Evolutionary conservation across 768 basidiomycete species (phyloP), one percentile per base, ranked within the genome.

Genomic region (Rhodocollybia butyracea): DNA sequence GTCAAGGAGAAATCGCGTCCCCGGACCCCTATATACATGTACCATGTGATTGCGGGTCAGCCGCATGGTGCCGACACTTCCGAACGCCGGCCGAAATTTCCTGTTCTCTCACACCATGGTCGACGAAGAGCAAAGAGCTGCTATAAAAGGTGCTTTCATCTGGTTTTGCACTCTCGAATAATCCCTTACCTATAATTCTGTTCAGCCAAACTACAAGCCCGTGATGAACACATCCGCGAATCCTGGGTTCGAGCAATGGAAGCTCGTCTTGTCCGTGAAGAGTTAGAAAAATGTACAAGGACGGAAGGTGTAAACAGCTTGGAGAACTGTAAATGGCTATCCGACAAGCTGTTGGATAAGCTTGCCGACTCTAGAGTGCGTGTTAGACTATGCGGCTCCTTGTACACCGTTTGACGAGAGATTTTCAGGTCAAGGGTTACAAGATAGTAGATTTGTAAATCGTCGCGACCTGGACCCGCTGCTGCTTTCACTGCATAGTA

Each of bases 221-320:
- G 90, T 38, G 93, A 96, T 58, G 73, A 82, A 43, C 76, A 82
- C 70, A 76, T 98, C 66, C 85, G 90, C 50, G 94, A 98, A 74
- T 90, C 91, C 48, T 98, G 95, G 95, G 82, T 97, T 30, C 88
- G 86, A 62, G 87, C 91, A 21, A 96, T 98, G 94, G 94, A 97
- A 70, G 84, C 85, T 30, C 85, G 90, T 46, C 77, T 98, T 56
- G 92, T 97, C 45, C 85, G 85, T 58, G 88, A 91, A 56, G 91
- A 95, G 69, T 82, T 98, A 53, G 79, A 83, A 55, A 94, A 91
- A 71, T 98, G 95, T 75, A 91, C 94, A 65, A 80, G 82, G 63
- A 79, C 81, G 6, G 95, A 98, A 75, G 94, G 95, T 30, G 90
- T 94, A 36, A 97, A 98, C 72, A 85, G 91, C 64, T 84, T 91